A percentile compares a stretch with the other conserved stretches of the same genome.
Conservation (phyloP, 208 protist genomes). For the Leishmania turanica region DNA sequence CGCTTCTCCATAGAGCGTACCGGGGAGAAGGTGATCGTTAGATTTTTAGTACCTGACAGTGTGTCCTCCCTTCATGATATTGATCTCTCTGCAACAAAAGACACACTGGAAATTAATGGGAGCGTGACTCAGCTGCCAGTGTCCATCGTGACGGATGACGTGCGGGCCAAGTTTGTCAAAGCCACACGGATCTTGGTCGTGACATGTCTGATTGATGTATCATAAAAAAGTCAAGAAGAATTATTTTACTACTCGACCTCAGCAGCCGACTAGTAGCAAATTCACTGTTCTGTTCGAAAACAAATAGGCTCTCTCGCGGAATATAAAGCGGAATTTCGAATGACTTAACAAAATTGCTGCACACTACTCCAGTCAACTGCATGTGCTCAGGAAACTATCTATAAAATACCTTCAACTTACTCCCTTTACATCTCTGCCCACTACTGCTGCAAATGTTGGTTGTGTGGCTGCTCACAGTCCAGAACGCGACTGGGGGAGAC, state of each 20-base stretch:
- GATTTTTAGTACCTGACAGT: constrained; percentile 35
- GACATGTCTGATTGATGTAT: constrained; percentile 39
- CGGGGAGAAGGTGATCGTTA: constrained; percentile 29
- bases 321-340: neutral
- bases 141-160: constrained; percentile 40
- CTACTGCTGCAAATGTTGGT: constrained; percentile 18
- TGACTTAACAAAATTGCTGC: neutral
- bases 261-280: neutral
- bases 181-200: constrained; percentile 39
- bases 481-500: neutral
- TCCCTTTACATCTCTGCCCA: constrained; percentile 22
- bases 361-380: neutral
- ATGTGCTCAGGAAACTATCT: neutral
- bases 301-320: neutral
- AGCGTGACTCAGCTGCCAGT: constrained; percentile 38
- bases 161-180: constrained; percentile 53
- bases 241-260: neutral
- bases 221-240: neutral
- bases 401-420: constrained; percentile 4
- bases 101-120: constrained; percentile 57
- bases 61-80: constrained; percentile 60
- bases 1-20: constrained; percentile 17
- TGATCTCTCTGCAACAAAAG: constrained; percentile 46
- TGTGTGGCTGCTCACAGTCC: constrained; percentile 1
- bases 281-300: neutral